These are phyloP conservation scores for Tylopilus subfusipes DNA, from an alignment of 768 basidiomycete genomes.

Conservation along the genomic window DNA sequence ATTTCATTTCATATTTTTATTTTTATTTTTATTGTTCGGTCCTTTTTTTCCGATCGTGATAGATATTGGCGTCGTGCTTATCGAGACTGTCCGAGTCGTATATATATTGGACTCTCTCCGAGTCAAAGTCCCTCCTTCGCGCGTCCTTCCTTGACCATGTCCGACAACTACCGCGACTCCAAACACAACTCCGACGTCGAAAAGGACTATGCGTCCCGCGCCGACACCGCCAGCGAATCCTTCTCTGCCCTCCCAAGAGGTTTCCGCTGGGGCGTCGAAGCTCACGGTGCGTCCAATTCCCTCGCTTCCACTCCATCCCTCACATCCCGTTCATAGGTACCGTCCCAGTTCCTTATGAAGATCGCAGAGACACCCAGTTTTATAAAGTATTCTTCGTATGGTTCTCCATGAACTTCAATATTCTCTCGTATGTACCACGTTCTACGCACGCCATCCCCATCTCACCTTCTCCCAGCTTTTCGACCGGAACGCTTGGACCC, in stretches of 20 bases:
- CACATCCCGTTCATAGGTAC: slow-evolving; percentile 37
- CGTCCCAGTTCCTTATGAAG: slow-evolving; percentile 46
- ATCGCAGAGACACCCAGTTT: slow-evolving; percentile 54
- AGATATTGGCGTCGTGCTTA: not conserved
- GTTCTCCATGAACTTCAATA: slow-evolving; percentile 69
- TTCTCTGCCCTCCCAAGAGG: slow-evolving; percentile 9
- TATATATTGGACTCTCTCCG: slow-evolving; percentile 11
- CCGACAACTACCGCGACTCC: slow-evolving; percentile 18
- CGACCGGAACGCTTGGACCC: slow-evolving; percentile 66
- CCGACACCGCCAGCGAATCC: slow-evolving; percentile 1
- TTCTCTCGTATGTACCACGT: slow-evolving; percentile 42
- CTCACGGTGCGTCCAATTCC: slow-evolving; percentile 19
- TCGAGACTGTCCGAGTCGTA: not conserved
- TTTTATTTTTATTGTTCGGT: not conserved
- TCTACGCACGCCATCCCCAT: not conserved
- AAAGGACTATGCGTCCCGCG: slow-evolving; percentile 24
- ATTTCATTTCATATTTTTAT: not conserved
- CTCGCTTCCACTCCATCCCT: not conserved
- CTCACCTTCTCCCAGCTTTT: slow-evolving; percentile 44
- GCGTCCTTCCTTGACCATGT: slow-evolving; percentile 18
- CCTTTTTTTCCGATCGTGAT: slow-evolving; percentile 5
- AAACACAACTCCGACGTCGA: slow-evolving; percentile 26
- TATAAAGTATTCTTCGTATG: slow-evolving; percentile 69
- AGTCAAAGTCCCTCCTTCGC: slow-evolving; percentile 5
- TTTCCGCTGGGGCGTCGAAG: slow-evolving; percentile 34